phyloP scores from a whole-genome alignment of 805 yeast species.

The Nakazawaea siamensis region DNA sequence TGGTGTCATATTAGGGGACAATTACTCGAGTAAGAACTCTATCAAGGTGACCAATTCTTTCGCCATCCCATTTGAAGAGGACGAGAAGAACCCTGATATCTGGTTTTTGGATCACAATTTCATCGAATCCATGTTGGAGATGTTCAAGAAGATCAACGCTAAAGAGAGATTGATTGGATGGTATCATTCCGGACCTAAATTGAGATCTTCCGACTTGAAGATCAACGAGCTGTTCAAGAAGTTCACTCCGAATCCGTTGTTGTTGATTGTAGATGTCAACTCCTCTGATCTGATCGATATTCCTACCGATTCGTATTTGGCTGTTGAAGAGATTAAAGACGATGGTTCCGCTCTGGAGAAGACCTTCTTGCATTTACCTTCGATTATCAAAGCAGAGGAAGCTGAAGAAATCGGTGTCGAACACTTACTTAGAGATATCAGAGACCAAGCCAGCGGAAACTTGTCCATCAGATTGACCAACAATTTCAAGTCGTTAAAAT shows the following conservation, averaged over 20 bases:
- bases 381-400: slow-evolving; percentile 92
- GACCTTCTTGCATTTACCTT: slow-evolving; percentile 83
- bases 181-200: slow-evolving; percentile 97
- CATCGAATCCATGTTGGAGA: slow-evolving; percentile 92
- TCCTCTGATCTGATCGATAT: slow-evolving; percentile 74
- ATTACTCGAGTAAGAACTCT: slow-evolving; percentile 31
- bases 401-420: slow-evolving; percentile 99
- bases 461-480: slow-evolving; percentile 81
- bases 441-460: slow-evolving; percentile 95
- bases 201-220: slow-evolving; percentile 78
- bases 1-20: slow-evolving; percentile 90
- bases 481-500: slow-evolving; percentile 81
- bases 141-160: slow-evolving; percentile 97
- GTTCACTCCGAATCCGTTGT: slow-evolving; percentile 72
- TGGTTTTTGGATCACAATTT: slow-evolving; percentile 98
- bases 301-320: slow-evolving; percentile 92
- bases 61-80: slow-evolving; percentile 98
- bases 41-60: slow-evolving; percentile 84
- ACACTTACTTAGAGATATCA: slow-evolving; percentile 85
- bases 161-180: slow-evolving; percentile 96
- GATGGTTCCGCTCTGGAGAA: slow-evolving; percentile 91
- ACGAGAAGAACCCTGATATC: slow-evolving; percentile 80
- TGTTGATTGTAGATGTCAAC: slow-evolving; percentile 86
- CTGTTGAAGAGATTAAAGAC: slow-evolving; percentile 91
- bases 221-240: slow-evolving; percentile 86